phyloP scores from a whole-genome alignment of 345 rosid genomes.

The Populus simonii region DNA sequence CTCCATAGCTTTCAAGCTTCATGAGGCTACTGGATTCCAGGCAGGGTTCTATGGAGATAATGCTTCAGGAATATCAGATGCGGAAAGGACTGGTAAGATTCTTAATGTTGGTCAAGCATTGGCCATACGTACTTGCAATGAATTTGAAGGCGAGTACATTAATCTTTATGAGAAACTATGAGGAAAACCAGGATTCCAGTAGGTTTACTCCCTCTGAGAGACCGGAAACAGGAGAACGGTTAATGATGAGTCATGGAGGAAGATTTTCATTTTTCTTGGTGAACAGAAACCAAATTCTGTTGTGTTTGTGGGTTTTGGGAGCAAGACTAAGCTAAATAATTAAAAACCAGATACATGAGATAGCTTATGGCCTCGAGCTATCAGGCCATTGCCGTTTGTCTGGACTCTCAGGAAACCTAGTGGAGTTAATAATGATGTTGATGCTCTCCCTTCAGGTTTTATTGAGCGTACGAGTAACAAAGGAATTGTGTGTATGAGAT shows the following conservation, averaged over 20 bases:
- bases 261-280: constrained; percentile 22
- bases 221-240: not conserved
- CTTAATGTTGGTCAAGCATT: not conserved
- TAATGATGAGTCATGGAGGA: constrained; percentile 3
- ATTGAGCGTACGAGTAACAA: not conserved
- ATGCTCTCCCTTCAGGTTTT: constrained; percentile 24
- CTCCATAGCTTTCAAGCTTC: not conserved
- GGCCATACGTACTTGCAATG: constrained; percentile 22
- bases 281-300: constrained; percentile 14
- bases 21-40: constrained; percentile 3
- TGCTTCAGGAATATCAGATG: constrained; percentile 14
- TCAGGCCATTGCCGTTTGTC: constrained; percentile 24
- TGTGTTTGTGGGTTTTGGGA: constrained; percentile 30
- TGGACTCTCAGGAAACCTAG: constrained; percentile 27
- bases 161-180: not conserved
- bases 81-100: not conserved
- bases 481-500: constrained; percentile 22
- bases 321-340: constrained; percentile 17
- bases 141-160: constrained; percentile 20
- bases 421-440: constrained; percentile 17
- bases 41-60: not conserved
- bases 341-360: constrained; percentile 22
- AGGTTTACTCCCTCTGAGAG: constrained; percentile 24
- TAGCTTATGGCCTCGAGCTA: constrained; percentile 27
- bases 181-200: constrained; percentile 18